A percentile compares a stretch with the other conserved stretches of the same genome.
Evolutionary conservation across 805 yeast species (phyloP).

Genomic region (Metschnikowia noctiluminum): DNA sequence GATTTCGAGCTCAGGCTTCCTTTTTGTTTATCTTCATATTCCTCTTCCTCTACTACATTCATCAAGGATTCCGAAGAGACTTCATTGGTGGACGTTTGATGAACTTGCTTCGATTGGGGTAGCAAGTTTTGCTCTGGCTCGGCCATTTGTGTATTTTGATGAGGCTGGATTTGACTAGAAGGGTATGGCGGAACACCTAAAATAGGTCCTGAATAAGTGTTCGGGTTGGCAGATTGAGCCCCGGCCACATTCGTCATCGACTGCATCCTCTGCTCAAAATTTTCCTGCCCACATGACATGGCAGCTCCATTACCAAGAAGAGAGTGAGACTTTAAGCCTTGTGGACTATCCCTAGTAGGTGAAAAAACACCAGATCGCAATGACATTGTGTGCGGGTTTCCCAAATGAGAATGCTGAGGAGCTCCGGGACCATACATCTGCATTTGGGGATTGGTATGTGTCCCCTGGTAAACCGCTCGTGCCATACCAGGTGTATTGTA

Average conservation of each 20-base stretch:
- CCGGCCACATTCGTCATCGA: constrained; percentile 3
- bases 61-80: constrained; percentile 15
- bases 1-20: neutral
- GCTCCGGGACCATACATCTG: constrained; percentile 1
- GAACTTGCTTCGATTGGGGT: neutral
- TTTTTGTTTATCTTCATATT: constrained; percentile 9
- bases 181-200: neutral
- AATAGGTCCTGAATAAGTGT: neutral
- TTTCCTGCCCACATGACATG: neutral
- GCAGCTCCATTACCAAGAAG: constrained; percentile 8
- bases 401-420: constrained; percentile 1
- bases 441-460: neutral
- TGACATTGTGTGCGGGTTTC: constrained; percentile 12
- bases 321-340: constrained; percentile 15
- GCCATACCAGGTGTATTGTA: neutral
- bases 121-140: neutral
- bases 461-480: neutral
- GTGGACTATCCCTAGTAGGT: constrained; percentile 3
- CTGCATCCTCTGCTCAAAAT: constrained; percentile 4
- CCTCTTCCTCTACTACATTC: constrained; percentile 20
- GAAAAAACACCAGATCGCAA: constrained; percentile 10
- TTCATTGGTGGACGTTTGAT: constrained; percentile 1
- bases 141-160: neutral
- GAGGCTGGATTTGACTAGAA: neutral
- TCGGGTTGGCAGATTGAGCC: neutral